Evolutionary conservation across 371 early-diverging fungal species (phyloP).

Genomic region (Basidiobolus meristosporus): DNA sequence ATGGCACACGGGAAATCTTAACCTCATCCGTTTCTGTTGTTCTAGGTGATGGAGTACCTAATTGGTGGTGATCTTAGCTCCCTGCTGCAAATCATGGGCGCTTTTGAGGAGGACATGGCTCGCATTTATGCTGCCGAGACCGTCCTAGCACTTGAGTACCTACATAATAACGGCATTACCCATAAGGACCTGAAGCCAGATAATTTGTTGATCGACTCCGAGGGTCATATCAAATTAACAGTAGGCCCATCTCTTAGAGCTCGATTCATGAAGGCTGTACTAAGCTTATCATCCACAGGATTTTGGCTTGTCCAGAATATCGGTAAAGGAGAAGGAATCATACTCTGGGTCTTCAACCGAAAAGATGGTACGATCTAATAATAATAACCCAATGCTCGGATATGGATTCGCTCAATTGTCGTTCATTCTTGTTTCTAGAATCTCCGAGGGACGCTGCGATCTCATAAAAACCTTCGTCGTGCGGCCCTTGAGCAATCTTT

Average conservation of each 20-base stretch:
- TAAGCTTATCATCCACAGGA: too few species aligned
- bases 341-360: slow-evolving; percentile 26
- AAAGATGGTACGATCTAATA: slow-evolving; percentile 15
- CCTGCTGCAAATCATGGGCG: slow-evolving; percentile 48
- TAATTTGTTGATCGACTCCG: slow-evolving; percentile 58
- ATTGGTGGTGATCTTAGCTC: slow-evolving; percentile 92
- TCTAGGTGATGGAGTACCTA: slow-evolving; percentile 73
- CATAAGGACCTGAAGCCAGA: slow-evolving; percentile 77
- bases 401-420: neutral
- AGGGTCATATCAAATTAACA: slow-evolving; percentile 76
- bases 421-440: slow-evolving; percentile 1
- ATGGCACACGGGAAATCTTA: slow-evolving; percentile 9
- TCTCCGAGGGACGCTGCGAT: slow-evolving; percentile 1
- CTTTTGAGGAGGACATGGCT: slow-evolving; percentile 67
- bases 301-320: slow-evolving; percentile 74
- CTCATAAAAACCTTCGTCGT: slow-evolving; percentile 4
- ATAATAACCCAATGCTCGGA: neutral
- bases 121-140: slow-evolving; percentile 83
- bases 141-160: slow-evolving; percentile 68
- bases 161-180: slow-evolving; percentile 58
- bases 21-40: slow-evolving; percentile 2
- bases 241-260: too few species aligned
- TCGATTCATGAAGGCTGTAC: too few species aligned
- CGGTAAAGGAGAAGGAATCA: slow-evolving; percentile 13
- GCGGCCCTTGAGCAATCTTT: slow-evolving; percentile 6